Evolutionary conservation across 768 basidiomycete species (phyloP), one percentile per base, ranked within the genome.

Genomic region (Suillus decipiens): DNA sequence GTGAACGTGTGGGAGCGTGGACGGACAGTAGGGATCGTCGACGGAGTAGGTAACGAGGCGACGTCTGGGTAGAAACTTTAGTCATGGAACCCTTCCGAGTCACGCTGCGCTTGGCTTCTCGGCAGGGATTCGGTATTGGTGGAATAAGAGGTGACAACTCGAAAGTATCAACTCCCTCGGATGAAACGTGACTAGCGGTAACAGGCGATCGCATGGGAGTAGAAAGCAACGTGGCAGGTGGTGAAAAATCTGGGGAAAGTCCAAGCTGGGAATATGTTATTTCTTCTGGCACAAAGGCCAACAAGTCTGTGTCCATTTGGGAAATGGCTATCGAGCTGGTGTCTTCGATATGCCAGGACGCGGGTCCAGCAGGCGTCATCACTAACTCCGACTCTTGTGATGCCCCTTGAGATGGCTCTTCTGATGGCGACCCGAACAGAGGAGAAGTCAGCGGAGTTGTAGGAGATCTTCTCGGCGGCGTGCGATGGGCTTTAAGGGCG

Each of bases 311-410:
- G 60, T 81, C 78, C 28, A 79, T 67, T 66, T 79, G 79, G 6
- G 80, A 79, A 11, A 73, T 61, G 36, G 81, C 74, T 2, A 76
- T 62, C 42, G 71, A 69, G 64, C 72, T 76, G 11, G 69, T 71
- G 63, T 78, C 72, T 24, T 68, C 61, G 34, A 76, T 64, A 36
- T 71, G 72, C 79, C 66, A 15, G 75, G 73, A 58, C 67, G 61
- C 39, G 43, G 28, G 37, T 28, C 82, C 76, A 36, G 81, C 61
- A 12, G 88, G 86, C 1, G 87, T 85, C 50, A 80, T 76, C 61
- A 86, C 72, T 60, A 73, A 71, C 22, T 83, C 81, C 3, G 80
- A 77, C 34, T 79, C 81, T 68, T 84, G 81, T 8, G 84, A 83
- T 61, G 74, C 63, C 24, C 65, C 36, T 36, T 63, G 68, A 9